Conservation (phyloP, 2,329 filamentous ascomycete species). For the Diplodia seriata region DNA sequence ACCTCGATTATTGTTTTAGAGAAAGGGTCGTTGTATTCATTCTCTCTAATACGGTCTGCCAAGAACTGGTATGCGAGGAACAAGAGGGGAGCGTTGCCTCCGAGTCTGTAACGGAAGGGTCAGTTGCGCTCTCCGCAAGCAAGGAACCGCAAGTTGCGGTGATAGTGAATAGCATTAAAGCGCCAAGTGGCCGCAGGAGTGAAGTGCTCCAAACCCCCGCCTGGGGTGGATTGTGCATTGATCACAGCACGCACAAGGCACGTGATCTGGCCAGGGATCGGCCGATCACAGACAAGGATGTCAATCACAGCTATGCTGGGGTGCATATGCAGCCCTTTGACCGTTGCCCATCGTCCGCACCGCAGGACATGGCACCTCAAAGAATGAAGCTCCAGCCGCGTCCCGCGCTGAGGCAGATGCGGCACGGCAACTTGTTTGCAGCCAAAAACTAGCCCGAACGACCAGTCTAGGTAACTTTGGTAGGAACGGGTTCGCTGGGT, state of each 20-base stretch:
- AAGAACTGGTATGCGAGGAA: conserved; percentile 58
- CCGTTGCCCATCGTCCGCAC: conserved; percentile 8
- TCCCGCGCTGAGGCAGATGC: background rate
- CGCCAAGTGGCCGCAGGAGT: background rate
- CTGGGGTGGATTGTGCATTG: conserved; percentile 8
- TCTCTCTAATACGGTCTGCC: conserved; percentile 54
- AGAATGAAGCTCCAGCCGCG: background rate
- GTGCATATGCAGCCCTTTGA: conserved; percentile 17
- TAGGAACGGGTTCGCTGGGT: conserved; percentile 12
- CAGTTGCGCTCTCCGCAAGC: conserved; percentile 12
- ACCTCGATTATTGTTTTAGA: conserved; percentile 52
- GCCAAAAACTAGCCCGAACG: conserved; percentile 4
- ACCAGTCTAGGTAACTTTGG: background rate
- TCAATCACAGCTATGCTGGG: conserved; percentile 26
- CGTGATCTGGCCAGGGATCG: conserved; percentile 21
- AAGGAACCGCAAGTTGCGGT: conserved; percentile 2
- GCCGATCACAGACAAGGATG: conserved; percentile 28
- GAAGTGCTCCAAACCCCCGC: conserved; percentile 2
- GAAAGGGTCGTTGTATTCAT: conserved; percentile 54
- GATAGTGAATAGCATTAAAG: conserved; percentile 10
- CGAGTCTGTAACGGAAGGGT: conserved; percentile 36
- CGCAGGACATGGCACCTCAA: background rate
- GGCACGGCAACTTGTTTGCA: background rate
- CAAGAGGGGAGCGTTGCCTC: conserved; percentile 50
- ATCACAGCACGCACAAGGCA: conserved; percentile 20